Percentiles rank a stretch among this genome's conserved stretches.
phyloP scores from a whole-genome alignment of 768 basidiomycete species.

The Lactifluus subvellereus region DNA sequence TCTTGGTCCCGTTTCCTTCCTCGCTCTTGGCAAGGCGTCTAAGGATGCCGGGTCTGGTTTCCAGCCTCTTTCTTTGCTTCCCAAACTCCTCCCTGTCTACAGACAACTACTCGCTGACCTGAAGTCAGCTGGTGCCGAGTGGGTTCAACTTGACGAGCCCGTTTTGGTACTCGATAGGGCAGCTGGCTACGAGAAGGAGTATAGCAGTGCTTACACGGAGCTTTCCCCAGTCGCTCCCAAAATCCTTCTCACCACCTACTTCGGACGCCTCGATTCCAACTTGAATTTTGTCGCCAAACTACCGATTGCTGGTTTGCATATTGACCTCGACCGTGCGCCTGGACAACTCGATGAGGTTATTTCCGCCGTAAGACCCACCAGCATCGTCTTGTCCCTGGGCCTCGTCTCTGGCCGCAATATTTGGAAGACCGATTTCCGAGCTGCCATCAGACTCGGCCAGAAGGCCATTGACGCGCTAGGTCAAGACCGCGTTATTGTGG shows the following conservation, averaged over 20 bases:
- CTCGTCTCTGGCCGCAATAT: constrained; percentile 98
- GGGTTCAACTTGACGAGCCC: constrained; percentile 97
- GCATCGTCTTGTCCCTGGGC: constrained; percentile 83
- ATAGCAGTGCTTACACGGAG: constrained; percentile 70
- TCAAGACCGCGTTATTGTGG: constrained; percentile 82
- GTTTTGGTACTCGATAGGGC: constrained; percentile 89
- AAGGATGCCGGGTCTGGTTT: constrained; percentile 81
- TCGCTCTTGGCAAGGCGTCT: constrained; percentile 84
- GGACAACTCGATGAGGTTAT: constrained; percentile 80
- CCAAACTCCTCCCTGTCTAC: constrained; percentile 88
- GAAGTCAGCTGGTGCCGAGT: constrained; percentile 88
- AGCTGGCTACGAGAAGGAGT: constrained; percentile 70
- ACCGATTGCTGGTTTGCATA: constrained; percentile 89
- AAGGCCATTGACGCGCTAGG: constrained; percentile 82
- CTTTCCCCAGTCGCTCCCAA: constrained; percentile 81
- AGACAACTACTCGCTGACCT: constrained; percentile 83
- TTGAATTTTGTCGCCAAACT: constrained; percentile 85
- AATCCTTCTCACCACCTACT: constrained; percentile 94
- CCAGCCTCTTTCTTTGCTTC: constrained; percentile 85
- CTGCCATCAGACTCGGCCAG: constrained; percentile 75
- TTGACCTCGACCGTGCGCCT: constrained; percentile 93
- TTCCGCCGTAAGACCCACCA: constrained; percentile 76
- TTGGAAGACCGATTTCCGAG: constrained; percentile 95
- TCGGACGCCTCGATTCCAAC: constrained; percentile 92
- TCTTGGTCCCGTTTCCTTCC: constrained; percentile 93